Evolutionary conservation across 305 asterid genomes (phyloP).

Genomic region (Fraxinus sp.): DNA sequence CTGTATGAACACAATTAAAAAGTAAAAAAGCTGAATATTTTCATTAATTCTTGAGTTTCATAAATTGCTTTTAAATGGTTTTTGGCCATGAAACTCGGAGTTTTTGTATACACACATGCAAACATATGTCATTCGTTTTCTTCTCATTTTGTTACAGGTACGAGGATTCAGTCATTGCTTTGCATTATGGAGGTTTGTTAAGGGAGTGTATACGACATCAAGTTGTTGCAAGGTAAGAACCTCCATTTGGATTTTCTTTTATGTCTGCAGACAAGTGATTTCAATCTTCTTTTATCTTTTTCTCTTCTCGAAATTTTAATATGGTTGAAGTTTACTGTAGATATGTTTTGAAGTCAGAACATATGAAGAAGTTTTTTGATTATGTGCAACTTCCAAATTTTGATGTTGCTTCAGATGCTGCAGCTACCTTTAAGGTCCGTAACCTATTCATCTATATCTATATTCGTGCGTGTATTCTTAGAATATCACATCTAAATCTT

Average conservation of each 20-base stretch:
- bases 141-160: slow-evolving; percentile 40
- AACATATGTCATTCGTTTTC: background rate
- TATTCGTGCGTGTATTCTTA: background rate
- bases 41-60: background rate
- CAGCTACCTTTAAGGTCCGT: slow-evolving; percentile 75
- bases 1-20: background rate
- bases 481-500: no score
- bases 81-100: background rate
- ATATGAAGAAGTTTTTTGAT: slow-evolving; percentile 65
- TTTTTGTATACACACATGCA: background rate
- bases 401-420: slow-evolving; percentile 91
- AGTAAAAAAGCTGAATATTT: background rate
- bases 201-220: slow-evolving; percentile 91
- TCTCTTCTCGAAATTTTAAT: background rate
- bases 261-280: background rate
- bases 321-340: slow-evolving; percentile 33
- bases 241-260: background rate
- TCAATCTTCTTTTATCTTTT: background rate
- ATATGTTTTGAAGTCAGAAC: slow-evolving; percentile 56
- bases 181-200: slow-evolving; percentile 82
- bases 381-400: slow-evolving; percentile 80
- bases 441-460: background rate
- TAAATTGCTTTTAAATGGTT: background rate
- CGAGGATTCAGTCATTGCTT: slow-evolving; percentile 60
- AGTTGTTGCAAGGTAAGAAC: slow-evolving; percentile 66